Base-by-base conservation (phyloP, 1,284 basidiomycete genomes). In the Exobasidium cylindrosporum region DNA sequence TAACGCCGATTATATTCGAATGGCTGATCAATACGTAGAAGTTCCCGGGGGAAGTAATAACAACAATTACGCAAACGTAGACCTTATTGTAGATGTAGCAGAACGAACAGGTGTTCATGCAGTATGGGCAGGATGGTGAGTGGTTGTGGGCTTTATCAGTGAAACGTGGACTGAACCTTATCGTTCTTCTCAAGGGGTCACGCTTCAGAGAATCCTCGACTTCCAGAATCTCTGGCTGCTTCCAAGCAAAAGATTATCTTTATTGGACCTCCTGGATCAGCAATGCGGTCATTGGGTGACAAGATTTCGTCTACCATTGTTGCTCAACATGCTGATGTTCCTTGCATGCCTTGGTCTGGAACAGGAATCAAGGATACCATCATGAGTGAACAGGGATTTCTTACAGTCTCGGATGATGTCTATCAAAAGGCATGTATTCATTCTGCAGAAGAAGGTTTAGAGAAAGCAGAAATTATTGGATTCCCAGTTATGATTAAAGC, bases 401-500 rank as follows among this genome's bases (percentile, higher is more conserved):
- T 99, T 45, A 92, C 88, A 29, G 96, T 99, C 30, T 87, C 92
- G 0, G 93, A 98, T 76, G 87, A 89, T 47, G 93, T 89, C 6
- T 99, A 98, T 82, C 83, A 86, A 67, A 84, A 87, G 65, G 96
- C 96, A 14, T 98, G 96, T 76, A 89, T 98, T 14, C 89, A 88
- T 67, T 87, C 83, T 54, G 92, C 95, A 57, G 91, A 95, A 78
- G 88, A 97, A 70, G 96, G 96, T 58, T 81, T 98, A 65, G 82
- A 84, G 67, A 87, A 86, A 76, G 91, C 95, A 0, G 88, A 92
- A 81, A 83, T 87, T 79, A 97, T 99, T 64, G 95, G 95, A 28
- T 98, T 86, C 85, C 96, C 96, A 0, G 88, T 99, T 74, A 98
- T 99, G 96, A 98, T 99, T 84, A 99, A 99, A 84, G 96, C 96